Conservation (phyloP, 2,329 filamentous ascomycete genomes). For the Trichoderma sp. region DNA sequence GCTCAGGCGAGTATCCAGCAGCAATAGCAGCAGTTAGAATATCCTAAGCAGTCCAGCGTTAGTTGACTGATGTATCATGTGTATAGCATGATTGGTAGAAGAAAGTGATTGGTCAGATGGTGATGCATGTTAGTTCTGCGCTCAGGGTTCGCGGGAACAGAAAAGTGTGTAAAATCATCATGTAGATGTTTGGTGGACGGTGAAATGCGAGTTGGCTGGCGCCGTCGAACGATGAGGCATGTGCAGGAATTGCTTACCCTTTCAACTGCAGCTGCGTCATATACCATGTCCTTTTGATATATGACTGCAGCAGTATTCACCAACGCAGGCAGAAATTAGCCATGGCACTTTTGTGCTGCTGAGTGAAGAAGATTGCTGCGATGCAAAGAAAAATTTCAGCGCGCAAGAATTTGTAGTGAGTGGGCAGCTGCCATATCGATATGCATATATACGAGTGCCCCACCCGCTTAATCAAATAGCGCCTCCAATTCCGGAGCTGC, state of each 20-base stretch:
- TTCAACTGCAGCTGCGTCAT: not conserved
- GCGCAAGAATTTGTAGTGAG: slow-evolving; percentile 14
- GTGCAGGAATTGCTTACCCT: not conserved
- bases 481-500: not conserved
- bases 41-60: not conserved
- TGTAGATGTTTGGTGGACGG: slow-evolving; percentile 22
- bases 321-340: not conserved
- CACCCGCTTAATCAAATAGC: not conserved
- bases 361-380: not conserved
- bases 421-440: slow-evolving; percentile 13
- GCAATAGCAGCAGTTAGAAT: not conserved
- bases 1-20: not conserved
- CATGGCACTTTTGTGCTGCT: not conserved
- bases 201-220: not conserved
- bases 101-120: slow-evolving; percentile 57
- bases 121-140: slow-evolving; percentile 71
- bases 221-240: slow-evolving; percentile 9
- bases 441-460: not conserved
- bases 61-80: not conserved
- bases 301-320: not conserved
- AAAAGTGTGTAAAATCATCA: slow-evolving; percentile 60
- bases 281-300: not conserved
- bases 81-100: slow-evolving; percentile 23
- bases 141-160: slow-evolving; percentile 62
- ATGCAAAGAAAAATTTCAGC: slow-evolving; percentile 10